phyloP scores from a whole-genome alignment of 2,329 filamentous ascomycete genomes.

The Bipolaris oryzae region DNA sequence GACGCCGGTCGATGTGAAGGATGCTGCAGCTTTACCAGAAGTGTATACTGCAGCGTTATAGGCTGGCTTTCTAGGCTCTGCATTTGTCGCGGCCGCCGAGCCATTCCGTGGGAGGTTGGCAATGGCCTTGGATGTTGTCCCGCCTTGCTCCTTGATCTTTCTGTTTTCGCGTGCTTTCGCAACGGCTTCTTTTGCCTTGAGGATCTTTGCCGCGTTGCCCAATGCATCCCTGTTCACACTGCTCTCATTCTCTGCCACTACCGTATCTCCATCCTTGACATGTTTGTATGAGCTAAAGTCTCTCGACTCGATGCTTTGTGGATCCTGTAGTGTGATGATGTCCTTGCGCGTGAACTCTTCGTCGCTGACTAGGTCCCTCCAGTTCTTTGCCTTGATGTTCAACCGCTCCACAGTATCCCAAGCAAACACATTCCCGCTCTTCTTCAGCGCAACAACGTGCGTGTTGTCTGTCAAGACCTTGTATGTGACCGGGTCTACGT shows the following conservation, averaged over 20 bases:
- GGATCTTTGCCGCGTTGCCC: slow-evolving; percentile 79
- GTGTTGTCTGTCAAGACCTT: slow-evolving; percentile 99
- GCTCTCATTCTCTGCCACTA: slow-evolving; percentile 71
- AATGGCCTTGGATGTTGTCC: slow-evolving; percentile 25
- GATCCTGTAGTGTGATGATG: slow-evolving; percentile 95
- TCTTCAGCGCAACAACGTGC: slow-evolving; percentile 86
- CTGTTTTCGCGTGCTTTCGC: slow-evolving; percentile 83
- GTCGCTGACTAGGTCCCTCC: slow-evolving; percentile 88
- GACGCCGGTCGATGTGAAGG: slow-evolving; percentile 92
- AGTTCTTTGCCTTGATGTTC: slow-evolving; percentile 97
- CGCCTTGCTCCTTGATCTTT: slow-evolving; percentile 47
- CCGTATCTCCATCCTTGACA: slow-evolving; percentile 79
- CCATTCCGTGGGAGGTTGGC: slow-evolving; percentile 31
- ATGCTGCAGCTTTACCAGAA: slow-evolving; percentile 87
- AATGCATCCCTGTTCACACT: slow-evolving; percentile 81
- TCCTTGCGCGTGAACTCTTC: slow-evolving; percentile 85
- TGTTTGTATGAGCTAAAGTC: slow-evolving; percentile 90
- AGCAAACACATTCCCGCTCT: slow-evolving; percentile 92
- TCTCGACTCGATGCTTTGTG: slow-evolving; percentile 81
- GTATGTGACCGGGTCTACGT: slow-evolving; percentile 95
- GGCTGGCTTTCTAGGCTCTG: slow-evolving; percentile 43
- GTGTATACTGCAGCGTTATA: slow-evolving; percentile 91
- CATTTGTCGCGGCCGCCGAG: slow-evolving; percentile 33
- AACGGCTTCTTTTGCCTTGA: slow-evolving; percentile 92
- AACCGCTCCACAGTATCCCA: slow-evolving; percentile 94